Evolutionary conservation across 306 rosid species (phyloP).

Genomic region (Argentina anserina): DNA sequence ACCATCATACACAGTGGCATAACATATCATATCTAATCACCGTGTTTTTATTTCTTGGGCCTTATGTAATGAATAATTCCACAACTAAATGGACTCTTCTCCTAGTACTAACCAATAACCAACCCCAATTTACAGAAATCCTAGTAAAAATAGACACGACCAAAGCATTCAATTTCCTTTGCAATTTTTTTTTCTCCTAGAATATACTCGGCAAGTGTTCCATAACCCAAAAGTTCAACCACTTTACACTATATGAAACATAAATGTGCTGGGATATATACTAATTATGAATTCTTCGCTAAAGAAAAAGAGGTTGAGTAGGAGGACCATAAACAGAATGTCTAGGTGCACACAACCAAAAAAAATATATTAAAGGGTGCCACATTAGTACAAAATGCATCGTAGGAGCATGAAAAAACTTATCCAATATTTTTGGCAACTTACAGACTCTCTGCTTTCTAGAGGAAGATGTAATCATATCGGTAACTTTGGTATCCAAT

Average conservation of each 20-base stretch:
- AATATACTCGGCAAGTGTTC: background rate
- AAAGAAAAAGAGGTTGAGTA: background rate
- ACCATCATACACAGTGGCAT: background rate
- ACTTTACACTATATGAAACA: background rate
- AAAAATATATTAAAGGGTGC: background rate
- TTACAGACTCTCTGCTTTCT: slow-evolving; percentile 63
- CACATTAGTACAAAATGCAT: too few species aligned
- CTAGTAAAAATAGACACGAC: background rate
- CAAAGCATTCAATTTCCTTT: too few species aligned
- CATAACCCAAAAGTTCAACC: too few species aligned
- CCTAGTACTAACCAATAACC: background rate
- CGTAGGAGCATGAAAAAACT: background rate
- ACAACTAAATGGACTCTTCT: background rate
- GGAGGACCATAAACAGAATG: background rate
- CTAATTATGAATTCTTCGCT: background rate
- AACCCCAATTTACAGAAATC: too few species aligned
- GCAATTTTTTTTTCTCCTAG: background rate
- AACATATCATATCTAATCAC: background rate
- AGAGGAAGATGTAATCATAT: slow-evolving; percentile 69
- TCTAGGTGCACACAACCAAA: background rate
- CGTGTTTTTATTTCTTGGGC: background rate
- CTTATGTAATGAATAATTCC: background rate
- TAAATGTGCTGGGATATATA: background rate
- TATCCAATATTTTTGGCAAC: slow-evolving; percentile 11
- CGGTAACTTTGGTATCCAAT: slow-evolving; percentile 51